Base-by-base conservation (phyloP, 768 basidiomycete genomes). In the Collybia nuda region DNA sequence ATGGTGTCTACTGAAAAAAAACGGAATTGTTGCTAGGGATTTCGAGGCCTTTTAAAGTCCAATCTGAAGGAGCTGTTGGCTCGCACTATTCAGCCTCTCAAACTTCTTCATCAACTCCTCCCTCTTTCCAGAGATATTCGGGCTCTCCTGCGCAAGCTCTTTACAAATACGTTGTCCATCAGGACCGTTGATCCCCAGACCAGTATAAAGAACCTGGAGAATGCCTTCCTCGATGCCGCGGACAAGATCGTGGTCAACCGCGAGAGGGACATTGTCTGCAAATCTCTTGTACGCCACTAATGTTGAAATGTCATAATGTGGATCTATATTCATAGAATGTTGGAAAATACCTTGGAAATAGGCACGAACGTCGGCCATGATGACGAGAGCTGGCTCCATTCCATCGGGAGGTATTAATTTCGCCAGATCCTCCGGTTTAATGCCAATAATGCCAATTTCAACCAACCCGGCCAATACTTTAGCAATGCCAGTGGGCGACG, bases 291-390 rank as follows among this genome's bases (percentile, higher is more conserved):
- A 84, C 0, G 81, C 76, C 1, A 85, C 83, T 86, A 32, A 36
- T 40, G 12, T n/a, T 23, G 19, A 51, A 21, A 19, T 26, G 7
- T 26, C 24, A 42, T 14, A 40, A 22, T 11, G 14, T 32, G 7
- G 14, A 32, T 32, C 9, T 11, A 32, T 3, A 9, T 11, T 9
- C 32, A 19, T 23, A 28, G n/a, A 36, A 23, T 11, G 2, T 11
- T 29, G 32, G 37, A 9, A 46, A 19, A 12, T 57, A 85, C 88
- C 87, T 73, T 88, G 84, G 63, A 88, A 89, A 57, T 89, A 88
- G 0, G 82, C 86, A 3, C 85, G 73, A 1, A 88, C 84, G 50
- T 82, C 77, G 0, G 85, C 84, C 85, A 90, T 88, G 56, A 89
- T 85, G 4, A 64, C 56, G 14, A 89, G 57, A 0, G 82, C 82